phyloP scores from a whole-genome alignment of 305 asterid genomes.

The Fraxinus sp. region DNA sequence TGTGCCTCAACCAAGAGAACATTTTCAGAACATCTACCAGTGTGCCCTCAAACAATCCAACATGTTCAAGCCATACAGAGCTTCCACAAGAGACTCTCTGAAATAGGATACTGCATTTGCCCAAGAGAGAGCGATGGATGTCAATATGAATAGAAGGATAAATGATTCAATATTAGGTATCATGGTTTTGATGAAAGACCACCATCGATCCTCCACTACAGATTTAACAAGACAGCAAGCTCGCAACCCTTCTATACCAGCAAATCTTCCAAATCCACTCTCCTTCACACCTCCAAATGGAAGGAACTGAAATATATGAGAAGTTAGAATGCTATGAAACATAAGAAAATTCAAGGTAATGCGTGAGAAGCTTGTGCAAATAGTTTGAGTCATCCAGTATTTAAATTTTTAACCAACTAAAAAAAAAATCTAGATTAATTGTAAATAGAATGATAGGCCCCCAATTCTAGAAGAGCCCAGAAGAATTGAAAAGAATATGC shows the following conservation, averaged over 20 bases:
- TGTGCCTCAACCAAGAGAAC: slow-evolving; percentile 69
- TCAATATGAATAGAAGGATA: slow-evolving; percentile 5
- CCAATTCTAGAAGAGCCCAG: no score
- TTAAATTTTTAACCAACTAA: not conserved
- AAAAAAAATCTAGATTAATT: no score
- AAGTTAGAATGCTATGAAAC: slow-evolving; percentile 13
- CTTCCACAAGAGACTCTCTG: slow-evolving; percentile 75
- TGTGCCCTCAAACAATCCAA: slow-evolving; percentile 75
- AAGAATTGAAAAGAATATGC: no score
- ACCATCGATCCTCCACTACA: slow-evolving; percentile 90
- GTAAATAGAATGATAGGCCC: no score
- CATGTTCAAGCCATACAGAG: slow-evolving; percentile 71
- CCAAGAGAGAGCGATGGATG: not conserved
- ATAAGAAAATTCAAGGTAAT: not conserved
- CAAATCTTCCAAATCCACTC: slow-evolving; percentile 98
- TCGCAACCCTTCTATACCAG: slow-evolving; percentile 88
- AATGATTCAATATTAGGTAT: slow-evolving; percentile 53
- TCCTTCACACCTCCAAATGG: slow-evolving; percentile 98
- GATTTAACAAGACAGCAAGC: slow-evolving; percentile 96
- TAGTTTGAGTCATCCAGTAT: not conserved
- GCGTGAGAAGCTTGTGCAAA: not conserved
- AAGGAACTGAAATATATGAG: slow-evolving; percentile 60
- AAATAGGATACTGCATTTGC: slow-evolving; percentile 66
- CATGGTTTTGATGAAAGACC: slow-evolving; percentile 90
- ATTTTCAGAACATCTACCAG: slow-evolving; percentile 74